phyloP scores from a whole-genome alignment of 768 basidiomycete genomes.

The Podaxis rugospora region DNA sequence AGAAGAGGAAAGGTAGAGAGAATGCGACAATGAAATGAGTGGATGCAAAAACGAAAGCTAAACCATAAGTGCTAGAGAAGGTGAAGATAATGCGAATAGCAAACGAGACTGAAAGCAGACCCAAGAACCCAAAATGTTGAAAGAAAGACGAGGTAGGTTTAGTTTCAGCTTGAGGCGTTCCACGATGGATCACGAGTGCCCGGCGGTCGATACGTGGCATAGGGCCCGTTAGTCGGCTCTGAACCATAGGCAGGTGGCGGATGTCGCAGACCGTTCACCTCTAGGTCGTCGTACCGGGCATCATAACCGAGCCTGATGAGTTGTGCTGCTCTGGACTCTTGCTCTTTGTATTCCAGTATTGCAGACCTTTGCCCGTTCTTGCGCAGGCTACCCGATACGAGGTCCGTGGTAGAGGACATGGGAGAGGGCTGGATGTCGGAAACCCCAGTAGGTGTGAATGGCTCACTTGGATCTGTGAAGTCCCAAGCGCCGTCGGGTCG shows the following conservation, averaged over 20 bases:
- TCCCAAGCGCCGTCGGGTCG: conserved; percentile 54
- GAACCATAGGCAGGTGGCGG: conserved; percentile 25
- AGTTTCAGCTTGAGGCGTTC: neutral
- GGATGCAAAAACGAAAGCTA: neutral
- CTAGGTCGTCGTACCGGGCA: conserved; percentile 14
- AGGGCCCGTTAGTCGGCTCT: conserved; percentile 2
- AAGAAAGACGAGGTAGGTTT: neutral
- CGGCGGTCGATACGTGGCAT: neutral
- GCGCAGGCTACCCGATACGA: neutral
- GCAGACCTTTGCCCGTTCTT: neutral
- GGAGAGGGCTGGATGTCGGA: conserved; percentile 23
- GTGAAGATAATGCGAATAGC: neutral
- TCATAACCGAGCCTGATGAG: conserved; percentile 8
- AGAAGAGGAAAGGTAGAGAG: neutral
- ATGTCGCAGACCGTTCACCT: conserved; percentile 16
- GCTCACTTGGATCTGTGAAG: conserved; percentile 38
- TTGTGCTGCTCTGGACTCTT: conserved; percentile 16
- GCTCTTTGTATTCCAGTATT: conserved; percentile 17
- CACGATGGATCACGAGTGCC: neutral
- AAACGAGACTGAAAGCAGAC: neutral
- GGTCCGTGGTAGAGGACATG: conserved; percentile 12
- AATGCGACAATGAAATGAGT: neutral
- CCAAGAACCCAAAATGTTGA: neutral
- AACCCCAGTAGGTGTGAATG: conserved; percentile 35
- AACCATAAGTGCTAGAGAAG: neutral